phyloP scores from a whole-genome alignment of 306 rosid species.

The Cucurbita maxima region DNA sequence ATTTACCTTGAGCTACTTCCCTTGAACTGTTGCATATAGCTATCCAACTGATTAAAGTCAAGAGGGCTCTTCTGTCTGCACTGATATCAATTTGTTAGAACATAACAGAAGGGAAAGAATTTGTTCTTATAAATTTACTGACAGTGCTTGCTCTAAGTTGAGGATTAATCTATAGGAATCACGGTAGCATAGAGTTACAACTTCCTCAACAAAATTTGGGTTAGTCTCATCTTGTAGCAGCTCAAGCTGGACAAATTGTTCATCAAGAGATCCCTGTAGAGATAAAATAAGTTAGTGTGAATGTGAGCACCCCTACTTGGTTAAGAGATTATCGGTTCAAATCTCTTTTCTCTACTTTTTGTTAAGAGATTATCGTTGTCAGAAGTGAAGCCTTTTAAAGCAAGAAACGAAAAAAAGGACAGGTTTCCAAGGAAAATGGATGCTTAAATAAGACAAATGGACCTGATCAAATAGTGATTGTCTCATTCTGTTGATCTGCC shows the following conservation, averaged over 20 bases:
- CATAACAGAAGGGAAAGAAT: neutral
- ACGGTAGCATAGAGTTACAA: slow-evolving; percentile 54
- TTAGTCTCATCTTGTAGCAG: slow-evolving; percentile 73
- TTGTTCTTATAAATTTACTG: slow-evolving; percentile 5
- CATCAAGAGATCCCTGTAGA: slow-evolving; percentile 64
- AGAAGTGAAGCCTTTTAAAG: neutral
- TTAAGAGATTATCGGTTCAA: neutral
- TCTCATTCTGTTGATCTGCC: slow-evolving; percentile 3
- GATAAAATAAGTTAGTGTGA: neutral
- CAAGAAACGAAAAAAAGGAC: neutral
- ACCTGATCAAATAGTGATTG: slow-evolving; percentile 1
- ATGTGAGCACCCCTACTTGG: neutral
- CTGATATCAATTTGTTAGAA: neutral
- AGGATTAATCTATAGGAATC: slow-evolving; percentile 54
- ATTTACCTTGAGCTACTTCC: slow-evolving; percentile 85
- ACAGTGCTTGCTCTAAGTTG: slow-evolving; percentile 62
- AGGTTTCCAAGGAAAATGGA: neutral
- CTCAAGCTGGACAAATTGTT: slow-evolving; percentile 77
- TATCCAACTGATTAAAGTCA: slow-evolving; percentile 60
- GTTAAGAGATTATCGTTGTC: neutral
- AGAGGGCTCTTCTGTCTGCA: slow-evolving; percentile 41
- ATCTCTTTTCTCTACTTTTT: neutral
- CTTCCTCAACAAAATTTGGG: slow-evolving; percentile 88
- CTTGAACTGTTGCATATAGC: slow-evolving; percentile 68
- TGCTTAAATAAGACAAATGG: neutral